A percentile compares a stretch with the other conserved stretches of the same genome.
These are phyloP conservation scores for Debaryomyces castellii DNA, from an alignment of 805 yeast genomes.

Conservation along the genomic window DNA sequence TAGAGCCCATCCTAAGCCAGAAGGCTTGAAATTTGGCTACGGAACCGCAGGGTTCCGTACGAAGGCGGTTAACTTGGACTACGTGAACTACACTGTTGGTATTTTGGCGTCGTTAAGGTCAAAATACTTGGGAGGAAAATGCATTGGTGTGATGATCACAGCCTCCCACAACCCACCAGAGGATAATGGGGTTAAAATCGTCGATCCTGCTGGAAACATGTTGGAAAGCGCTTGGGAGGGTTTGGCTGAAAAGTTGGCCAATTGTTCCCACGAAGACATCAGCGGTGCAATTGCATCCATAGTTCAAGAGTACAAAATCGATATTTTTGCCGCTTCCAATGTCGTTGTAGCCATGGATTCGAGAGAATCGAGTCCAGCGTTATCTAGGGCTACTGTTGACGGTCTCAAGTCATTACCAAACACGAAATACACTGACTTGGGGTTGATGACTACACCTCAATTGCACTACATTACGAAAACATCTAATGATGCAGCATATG, in stretches of 20 bases:
- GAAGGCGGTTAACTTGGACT: slow-evolving; percentile 65
- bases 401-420: slow-evolving; percentile 53
- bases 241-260: slow-evolving; percentile 78
- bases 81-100: slow-evolving; percentile 83
- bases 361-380: slow-evolving; percentile 74
- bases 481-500: slow-evolving; percentile 64
- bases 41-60: slow-evolving; percentile 99
- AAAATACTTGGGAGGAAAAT: slow-evolving; percentile 60
- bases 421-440: slow-evolving; percentile 52
- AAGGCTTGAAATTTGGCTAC: slow-evolving; percentile 49
- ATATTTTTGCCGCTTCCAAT: slow-evolving; percentile 39
- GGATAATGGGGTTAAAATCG: slow-evolving; percentile 91
- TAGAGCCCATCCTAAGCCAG: slow-evolving; percentile 45
- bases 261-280: slow-evolving; percentile 52
- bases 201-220: slow-evolving; percentile 93
- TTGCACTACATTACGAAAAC: slow-evolving; percentile 82
- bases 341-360: slow-evolving; percentile 85
- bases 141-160: slow-evolving; percentile 94
- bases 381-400: slow-evolving; percentile 57
- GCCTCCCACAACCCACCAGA: slow-evolving; percentile 92
- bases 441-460: slow-evolving; percentile 88
- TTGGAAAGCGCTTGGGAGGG: slow-evolving; percentile 80
- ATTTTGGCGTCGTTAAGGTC: slow-evolving; percentile 82
- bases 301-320: slow-evolving; percentile 44
- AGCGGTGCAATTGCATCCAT: slow-evolving; percentile 36